Evolutionary conservation across 2,329 filamentous ascomycete genomes (phyloP), one percentile per base, ranked within the genome.

Genomic region (Myriosclerotinia curreyana): DNA sequence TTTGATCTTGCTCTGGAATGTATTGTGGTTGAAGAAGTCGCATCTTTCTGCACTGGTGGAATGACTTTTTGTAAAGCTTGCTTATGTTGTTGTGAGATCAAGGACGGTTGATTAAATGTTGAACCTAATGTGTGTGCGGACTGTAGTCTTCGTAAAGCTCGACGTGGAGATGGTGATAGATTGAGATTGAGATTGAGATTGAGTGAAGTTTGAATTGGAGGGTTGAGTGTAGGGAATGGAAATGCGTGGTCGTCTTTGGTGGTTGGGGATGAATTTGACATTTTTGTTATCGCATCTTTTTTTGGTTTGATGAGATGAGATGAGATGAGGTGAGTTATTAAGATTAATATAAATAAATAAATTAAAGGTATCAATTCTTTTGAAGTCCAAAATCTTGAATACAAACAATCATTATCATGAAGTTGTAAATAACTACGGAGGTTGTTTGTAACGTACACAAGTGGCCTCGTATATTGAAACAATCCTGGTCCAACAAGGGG

Each of bases 61-160:
- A 67, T 64, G 25, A 63, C 70, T 15, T 65, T 69, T 62, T 76
- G 76, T 54, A 78, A 76, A 56, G 78, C 77, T 65, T 81, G 76
- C 65, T 80, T 81, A 53, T 83, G 82, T 73, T 87, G 85, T 71
- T 87, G 85, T n/a, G 86, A 82, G 70, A 87, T 85, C 68, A 88
- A 79, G 0, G 84, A 84, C 31, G 83, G 79, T 60, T 76, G 71
- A 42, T 74, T 71, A 65, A 79, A 69, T 49, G 83, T 82, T 67
- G 85, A 77, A 74, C 85, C 85, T 62, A 91, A 77, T 76, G 83
- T 80, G 78, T 92, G 89, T 59, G 90, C 89, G 40, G 90, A 92
- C 76, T 92, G 88, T 38, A 91, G 84, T 74, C 88, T 88, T 70
- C 90, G 85, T 66, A 92, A 80, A 54, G 84, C 83, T 71, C 89